Percentiles rank a stretch among this genome's conserved stretches.
phyloP scores from a whole-genome alignment of 2,329 filamentous ascomycete species.

The Ceratocystiopsis minuta region DNA sequence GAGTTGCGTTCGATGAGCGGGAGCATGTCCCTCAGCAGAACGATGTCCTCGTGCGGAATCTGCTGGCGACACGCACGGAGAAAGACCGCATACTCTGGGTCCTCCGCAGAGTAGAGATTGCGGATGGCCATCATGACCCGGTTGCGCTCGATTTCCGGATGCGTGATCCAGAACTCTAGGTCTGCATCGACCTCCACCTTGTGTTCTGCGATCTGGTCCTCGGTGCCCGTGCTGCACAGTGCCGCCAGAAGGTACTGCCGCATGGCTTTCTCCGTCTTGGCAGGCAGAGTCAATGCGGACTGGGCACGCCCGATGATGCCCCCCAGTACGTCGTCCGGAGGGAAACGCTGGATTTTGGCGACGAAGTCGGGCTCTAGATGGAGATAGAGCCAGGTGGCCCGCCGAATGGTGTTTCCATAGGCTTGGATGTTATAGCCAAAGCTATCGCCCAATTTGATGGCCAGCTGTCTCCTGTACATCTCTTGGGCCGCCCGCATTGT shows the following conservation, averaged over 20 bases:
- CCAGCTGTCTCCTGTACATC: slow-evolving; percentile 5
- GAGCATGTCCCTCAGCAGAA: slow-evolving; percentile 8
- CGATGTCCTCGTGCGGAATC: slow-evolving; percentile 9
- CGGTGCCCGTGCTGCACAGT: slow-evolving; percentile 1
- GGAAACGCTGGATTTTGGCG: slow-evolving; percentile 6
- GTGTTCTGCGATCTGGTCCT: neutral
- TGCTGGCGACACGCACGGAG: slow-evolving; percentile 6
- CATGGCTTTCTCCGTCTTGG: no score
- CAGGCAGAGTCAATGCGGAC: no score
- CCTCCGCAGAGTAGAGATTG: neutral
- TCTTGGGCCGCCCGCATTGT: slow-evolving; percentile 7
- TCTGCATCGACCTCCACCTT: slow-evolving; percentile 6
- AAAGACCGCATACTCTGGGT: neutral
- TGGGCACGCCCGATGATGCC: no score
- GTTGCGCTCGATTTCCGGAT: slow-evolving; percentile 8
- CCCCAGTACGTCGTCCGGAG: slow-evolving; percentile 3
- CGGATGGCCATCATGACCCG: slow-evolving; percentile 7
- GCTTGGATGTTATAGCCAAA: slow-evolving; percentile 8
- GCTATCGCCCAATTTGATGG: slow-evolving; percentile 4
- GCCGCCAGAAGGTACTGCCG: slow-evolving; percentile 7
- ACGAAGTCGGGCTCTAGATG: slow-evolving; percentile 5
- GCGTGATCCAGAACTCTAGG: slow-evolving; percentile 6
- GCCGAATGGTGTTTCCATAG: slow-evolving; percentile 6
- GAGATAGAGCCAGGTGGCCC: slow-evolving; percentile 6
- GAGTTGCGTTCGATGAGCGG: slow-evolving; percentile 7